These are phyloP conservation scores for Penicillium crystallinum DNA, from an alignment of 495 filamentous ascomycete species.

Conservation along the genomic window DNA sequence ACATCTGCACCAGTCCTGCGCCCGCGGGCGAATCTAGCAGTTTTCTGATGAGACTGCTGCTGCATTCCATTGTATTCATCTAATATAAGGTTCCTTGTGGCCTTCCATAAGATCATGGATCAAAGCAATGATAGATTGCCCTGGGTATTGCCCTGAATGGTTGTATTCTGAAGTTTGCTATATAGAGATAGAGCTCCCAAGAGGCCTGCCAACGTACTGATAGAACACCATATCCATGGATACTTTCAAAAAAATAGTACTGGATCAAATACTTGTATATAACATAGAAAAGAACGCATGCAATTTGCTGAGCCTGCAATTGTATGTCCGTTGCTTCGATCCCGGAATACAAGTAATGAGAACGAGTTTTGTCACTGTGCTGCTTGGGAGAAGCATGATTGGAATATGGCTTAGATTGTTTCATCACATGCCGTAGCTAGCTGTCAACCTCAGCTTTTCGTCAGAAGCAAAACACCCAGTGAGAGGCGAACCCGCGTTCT, in stretches of 20 bases:
- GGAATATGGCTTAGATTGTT: too few species aligned
- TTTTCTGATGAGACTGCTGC: conserved; percentile 11
- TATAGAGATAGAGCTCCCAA: not conserved
- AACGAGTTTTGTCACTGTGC: not conserved
- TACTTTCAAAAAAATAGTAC: too few species aligned
- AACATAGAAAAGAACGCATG: too few species aligned
- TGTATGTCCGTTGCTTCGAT: not conserved
- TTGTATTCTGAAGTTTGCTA: not conserved
- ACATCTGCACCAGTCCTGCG: conserved; percentile 27
- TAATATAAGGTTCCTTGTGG: not conserved
- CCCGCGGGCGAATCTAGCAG: conserved; percentile 14
- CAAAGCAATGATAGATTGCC: not conserved
- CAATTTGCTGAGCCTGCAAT: not conserved
- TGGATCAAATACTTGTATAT: too few species aligned
- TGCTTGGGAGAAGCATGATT: not conserved
- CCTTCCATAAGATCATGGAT: not conserved
- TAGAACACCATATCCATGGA: not conserved
- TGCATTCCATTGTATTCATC: not conserved
- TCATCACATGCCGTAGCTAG: too few species aligned
- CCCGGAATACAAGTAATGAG: not conserved
- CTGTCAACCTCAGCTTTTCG: too few species aligned
- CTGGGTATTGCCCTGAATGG: not conserved
- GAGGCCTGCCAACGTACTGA: not conserved
- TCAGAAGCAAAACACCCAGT: too few species aligned
- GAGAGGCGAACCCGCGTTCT: too few species aligned